Evolutionary conservation across 305 asterid species (phyloP).

Genomic region (Plantago rigida): DNA sequence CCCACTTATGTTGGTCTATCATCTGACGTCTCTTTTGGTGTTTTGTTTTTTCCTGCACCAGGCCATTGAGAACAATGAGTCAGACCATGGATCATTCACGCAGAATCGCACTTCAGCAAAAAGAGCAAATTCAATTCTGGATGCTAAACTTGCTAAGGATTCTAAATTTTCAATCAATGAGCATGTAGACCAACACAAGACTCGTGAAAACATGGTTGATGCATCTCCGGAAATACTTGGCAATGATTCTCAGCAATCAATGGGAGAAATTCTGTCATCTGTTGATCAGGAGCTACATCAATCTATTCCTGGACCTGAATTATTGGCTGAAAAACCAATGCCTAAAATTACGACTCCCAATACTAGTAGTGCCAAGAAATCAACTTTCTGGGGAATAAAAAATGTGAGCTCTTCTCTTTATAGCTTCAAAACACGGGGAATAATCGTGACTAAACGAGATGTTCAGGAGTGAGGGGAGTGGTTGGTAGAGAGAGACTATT

Average conservation of each 20-base stretch:
- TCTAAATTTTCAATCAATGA: slow-evolving; percentile 44
- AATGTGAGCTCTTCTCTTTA: slow-evolving; percentile 46
- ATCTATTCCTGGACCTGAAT: slow-evolving; percentile 51
- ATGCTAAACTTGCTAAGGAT: slow-evolving; percentile 38
- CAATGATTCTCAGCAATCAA: slow-evolving; percentile 62
- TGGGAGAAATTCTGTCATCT: slow-evolving; percentile 71
- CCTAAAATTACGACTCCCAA: slow-evolving; percentile 45
- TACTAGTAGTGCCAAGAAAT: slow-evolving; percentile 47
- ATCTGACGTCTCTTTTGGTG: slow-evolving; percentile 1
- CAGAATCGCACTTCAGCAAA: slow-evolving; percentile 34
- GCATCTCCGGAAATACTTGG: slow-evolving; percentile 44
- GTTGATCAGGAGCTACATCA: slow-evolving; percentile 63
- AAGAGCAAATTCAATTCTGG: slow-evolving; percentile 37
- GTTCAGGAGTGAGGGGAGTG: slow-evolving; percentile 1
- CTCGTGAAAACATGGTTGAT: slow-evolving; percentile 38
- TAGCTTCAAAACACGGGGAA: not conserved
- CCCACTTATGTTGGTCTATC: not conserved
- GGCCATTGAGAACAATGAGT: slow-evolving; percentile 62
- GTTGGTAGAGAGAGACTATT: slow-evolving; percentile 15
- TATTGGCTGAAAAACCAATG: slow-evolving; percentile 42
- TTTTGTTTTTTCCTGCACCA: slow-evolving; percentile 29
- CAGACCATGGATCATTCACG: slow-evolving; percentile 54
- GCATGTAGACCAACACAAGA: slow-evolving; percentile 45
- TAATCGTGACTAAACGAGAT: not conserved
- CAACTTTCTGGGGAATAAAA: slow-evolving; percentile 83